Conservation (phyloP, 257 asterid species). For the Solanum appendiculatum region DNA sequence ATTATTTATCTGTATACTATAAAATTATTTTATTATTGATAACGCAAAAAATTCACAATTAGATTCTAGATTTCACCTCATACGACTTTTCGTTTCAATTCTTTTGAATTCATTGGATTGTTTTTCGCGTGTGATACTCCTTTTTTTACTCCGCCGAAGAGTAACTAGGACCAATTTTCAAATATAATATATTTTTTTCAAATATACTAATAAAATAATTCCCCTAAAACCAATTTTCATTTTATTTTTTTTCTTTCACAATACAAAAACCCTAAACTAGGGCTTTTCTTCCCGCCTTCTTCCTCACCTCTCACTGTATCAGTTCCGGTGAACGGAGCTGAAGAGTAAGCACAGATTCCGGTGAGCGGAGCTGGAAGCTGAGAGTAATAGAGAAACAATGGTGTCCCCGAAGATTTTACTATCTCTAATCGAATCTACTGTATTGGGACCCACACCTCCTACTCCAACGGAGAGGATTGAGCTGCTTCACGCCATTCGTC, state of each 20-base stretch:
- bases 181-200: too few relatives aligned
- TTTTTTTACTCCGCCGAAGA: too few relatives aligned
- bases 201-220: background rate
- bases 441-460: conserved; percentile 56
- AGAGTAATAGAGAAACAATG: conserved; percentile 23
- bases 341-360: background rate
- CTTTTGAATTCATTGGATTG: background rate
- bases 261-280: background rate
- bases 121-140: background rate
- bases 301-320: background rate
- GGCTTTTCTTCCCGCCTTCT: conserved; percentile 13
- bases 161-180: too few relatives aligned
- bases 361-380: background rate
- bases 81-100: background rate
- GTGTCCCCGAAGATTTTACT: conserved; percentile 63
- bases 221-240: background rate
- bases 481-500: conserved; percentile 77
- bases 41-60: background rate
- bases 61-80: background rate
- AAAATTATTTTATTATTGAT: background rate
- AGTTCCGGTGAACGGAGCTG: background rate
- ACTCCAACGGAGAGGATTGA: conserved; percentile 75
- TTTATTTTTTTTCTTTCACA: too few relatives aligned
- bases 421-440: conserved; percentile 51
- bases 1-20: background rate